A percentile compares a stretch with the other conserved stretches of the same genome.
phyloP scores from a whole-genome alignment of 352 stramenopile species.

The Phytopythium delawarense region DNA sequence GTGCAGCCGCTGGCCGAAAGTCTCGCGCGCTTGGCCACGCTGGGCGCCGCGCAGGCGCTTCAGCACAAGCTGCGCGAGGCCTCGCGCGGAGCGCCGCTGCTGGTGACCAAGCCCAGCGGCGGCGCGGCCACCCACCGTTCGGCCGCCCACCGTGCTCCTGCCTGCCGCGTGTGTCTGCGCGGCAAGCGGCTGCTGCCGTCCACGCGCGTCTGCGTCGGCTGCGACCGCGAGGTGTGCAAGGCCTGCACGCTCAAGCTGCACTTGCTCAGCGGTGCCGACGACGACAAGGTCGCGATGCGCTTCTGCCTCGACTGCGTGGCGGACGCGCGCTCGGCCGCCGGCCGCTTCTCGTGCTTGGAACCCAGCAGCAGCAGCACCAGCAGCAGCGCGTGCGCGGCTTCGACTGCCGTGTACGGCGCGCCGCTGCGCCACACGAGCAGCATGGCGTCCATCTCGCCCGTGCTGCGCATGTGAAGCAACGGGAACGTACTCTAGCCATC shows the following conservation, averaged over 20 bases:
- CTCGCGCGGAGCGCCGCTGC: slow-evolving; percentile 7
- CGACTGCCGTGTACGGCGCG: background rate
- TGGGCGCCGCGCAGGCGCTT: slow-evolving; percentile 21
- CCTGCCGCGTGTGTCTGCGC: slow-evolving; percentile 25
- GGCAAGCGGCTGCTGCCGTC: slow-evolving; percentile 23
- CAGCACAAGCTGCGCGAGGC: slow-evolving; percentile 14
- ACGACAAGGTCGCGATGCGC: slow-evolving; percentile 6
- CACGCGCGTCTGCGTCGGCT: slow-evolving; percentile 11
- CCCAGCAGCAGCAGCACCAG: too few relatives aligned
- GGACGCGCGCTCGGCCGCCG: slow-evolving; percentile 6
- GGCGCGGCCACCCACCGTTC: background rate
- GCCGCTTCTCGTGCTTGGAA: slow-evolving; percentile 3
- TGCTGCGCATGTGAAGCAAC: slow-evolving; percentile 1
- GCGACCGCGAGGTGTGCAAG: slow-evolving; percentile 15
- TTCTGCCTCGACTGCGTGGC: slow-evolving; percentile 23
- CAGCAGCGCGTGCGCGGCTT: background rate
- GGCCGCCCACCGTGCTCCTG: slow-evolving; percentile 2
- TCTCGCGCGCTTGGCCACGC: slow-evolving; percentile 19
- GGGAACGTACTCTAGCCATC: too few relatives aligned
- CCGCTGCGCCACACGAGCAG: slow-evolving; percentile 4
- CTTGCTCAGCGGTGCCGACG: slow-evolving; percentile 13
- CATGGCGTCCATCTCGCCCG: background rate
- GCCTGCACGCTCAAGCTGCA: slow-evolving; percentile 17
- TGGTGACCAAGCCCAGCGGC: slow-evolving; percentile 8
- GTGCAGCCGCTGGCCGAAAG: slow-evolving; percentile 22